These are phyloP conservation scores for Venturia asperata DNA, from an alignment of 2,329 filamentous ascomycete species.

Conservation along the genomic window DNA sequence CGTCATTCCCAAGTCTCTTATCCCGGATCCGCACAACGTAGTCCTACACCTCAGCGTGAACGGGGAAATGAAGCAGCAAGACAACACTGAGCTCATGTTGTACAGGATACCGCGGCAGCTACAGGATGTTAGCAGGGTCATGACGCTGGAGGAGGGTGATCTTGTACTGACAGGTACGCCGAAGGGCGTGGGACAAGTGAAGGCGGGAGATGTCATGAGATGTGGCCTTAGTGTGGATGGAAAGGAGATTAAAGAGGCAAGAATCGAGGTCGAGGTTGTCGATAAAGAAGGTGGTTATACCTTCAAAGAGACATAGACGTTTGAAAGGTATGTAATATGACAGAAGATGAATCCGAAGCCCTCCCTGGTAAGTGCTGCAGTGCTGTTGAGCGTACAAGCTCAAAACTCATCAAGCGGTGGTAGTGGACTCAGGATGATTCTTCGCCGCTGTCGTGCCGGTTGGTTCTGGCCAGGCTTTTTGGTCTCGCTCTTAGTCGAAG, in stretches of 20 bases:
- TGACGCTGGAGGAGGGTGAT: conserved; percentile 88
- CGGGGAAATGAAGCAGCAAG: conserved; percentile 66
- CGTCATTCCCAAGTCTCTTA: conserved; percentile 69
- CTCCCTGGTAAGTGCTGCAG: background rate
- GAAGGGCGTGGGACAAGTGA: conserved; percentile 84
- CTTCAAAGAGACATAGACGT: conserved; percentile 49
- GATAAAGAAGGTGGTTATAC: conserved; percentile 71
- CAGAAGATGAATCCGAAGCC: background rate
- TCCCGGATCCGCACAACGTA: conserved; percentile 81
- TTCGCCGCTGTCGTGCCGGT: background rate
- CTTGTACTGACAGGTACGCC: conserved; percentile 95
- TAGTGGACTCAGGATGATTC: background rate
- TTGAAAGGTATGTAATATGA: background rate
- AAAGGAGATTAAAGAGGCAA: conserved; percentile 76
- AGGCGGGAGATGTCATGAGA: conserved; percentile 78
- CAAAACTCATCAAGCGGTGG: conserved; percentile 4
- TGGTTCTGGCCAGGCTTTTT: background rate
- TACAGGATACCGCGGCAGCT: conserved; percentile 82
- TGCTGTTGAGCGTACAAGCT: background rate
- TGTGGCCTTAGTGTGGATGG: conserved; percentile 74
- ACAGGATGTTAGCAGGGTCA: conserved; percentile 87
- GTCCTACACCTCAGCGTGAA: conserved; percentile 85
- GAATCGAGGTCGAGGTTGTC: conserved; percentile 74
- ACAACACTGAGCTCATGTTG: conserved; percentile 90
- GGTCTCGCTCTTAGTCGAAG: background rate